Base-by-base conservation (phyloP, 108 stramenopile genomes). In the Nitzschia sp. region DNA sequence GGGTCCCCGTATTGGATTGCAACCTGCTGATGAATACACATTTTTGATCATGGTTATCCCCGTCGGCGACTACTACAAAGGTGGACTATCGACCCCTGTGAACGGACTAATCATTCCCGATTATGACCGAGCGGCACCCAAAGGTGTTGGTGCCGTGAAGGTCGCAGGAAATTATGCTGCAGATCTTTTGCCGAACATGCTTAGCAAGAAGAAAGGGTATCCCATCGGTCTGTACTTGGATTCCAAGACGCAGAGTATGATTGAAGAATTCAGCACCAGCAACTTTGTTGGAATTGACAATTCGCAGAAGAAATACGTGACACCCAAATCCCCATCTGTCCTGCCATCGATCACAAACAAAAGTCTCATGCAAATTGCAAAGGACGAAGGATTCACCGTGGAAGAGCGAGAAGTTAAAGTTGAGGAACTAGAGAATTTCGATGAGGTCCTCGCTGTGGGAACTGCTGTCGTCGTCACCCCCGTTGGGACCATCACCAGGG, bases 111-210 rank as follows among this genome's bases (percentile, higher is more conserved):
- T 99, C 58, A 92, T 97, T 54, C 87, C 92, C 35, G 93, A 97
- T 33, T 99, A 81, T 60, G 98, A 99, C 82, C 92, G 98, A 38
- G 97, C 98, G 9, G 98, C 98, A 5, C 98, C 98, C 4, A 79
- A 76, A 56, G 98, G 98, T 45, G 98, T 99, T 1, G 98, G 98
- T 28, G 69, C 68, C 47, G 97, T 95, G 55, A 99, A 99, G 85
- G 95, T 97, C 5, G 98, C 98, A 3, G 98, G 98, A 1, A 99
- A 99, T 77, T 99, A 99, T 80, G 98, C 97, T 15, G 97, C 98
- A 6, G 98, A 99, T 69, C 76, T 99, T 58, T 72, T 98, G 47
- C 98, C 98, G 9, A 97, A 98, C 73, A 91, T 93, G 86, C 48
- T 86, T 67, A 93, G 90, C 45, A 97, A 98, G 79, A 92, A 98